A percentile compares a stretch with the other conserved stretches of the same genome.
phyloP scores from a whole-genome alignment of 768 basidiomycete species.

The Mycena latifolia region DNA sequence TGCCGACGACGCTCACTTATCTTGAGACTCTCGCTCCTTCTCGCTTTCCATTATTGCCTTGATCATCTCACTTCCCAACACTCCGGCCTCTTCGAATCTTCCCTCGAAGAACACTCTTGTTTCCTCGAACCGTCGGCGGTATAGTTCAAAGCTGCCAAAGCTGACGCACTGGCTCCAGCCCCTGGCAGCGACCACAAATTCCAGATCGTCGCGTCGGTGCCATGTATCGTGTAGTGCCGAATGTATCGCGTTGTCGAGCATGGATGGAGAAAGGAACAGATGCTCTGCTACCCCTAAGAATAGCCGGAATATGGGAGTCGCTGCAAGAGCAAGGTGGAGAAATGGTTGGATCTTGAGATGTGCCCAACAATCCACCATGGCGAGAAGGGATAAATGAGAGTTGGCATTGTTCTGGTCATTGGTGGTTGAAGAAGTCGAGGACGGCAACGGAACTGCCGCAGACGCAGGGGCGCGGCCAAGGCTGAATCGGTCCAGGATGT shows the following conservation, averaged over 20 bases:
- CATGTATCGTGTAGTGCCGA: constrained; percentile 82
- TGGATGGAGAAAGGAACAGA: constrained; percentile 79
- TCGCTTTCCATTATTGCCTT: constrained; percentile 83
- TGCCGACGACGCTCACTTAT: not conserved
- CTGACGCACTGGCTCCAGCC: constrained; percentile 97
- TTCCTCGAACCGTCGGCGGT: constrained; percentile 82
- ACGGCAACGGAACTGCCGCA: constrained; percentile 40
- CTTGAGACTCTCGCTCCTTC: constrained; percentile 17
- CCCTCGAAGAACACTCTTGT: constrained; percentile 88
- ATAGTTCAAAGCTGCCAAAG: constrained; percentile 93
- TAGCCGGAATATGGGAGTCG: constrained; percentile 95
- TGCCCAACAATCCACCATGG: constrained; percentile 99
- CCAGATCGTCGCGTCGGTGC: constrained; percentile 90
- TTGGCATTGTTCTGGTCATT: constrained; percentile 66
- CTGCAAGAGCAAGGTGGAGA: constrained; percentile 91
- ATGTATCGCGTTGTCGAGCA: constrained; percentile 77
- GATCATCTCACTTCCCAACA: constrained; percentile 90
- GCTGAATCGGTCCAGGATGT: constrained; percentile 90
- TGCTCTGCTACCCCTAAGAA: constrained; percentile 99
- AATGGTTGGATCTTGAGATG: constrained; percentile 89
- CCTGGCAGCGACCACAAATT: constrained; percentile 93
- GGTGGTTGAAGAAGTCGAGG: constrained; percentile 68
- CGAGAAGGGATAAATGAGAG: constrained; percentile 93
- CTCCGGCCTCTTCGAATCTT: constrained; percentile 88
- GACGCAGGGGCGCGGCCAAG: constrained; percentile 61